Base-by-base conservation (phyloP, 805 yeast species). In the Zygosaccharomyces rouxii region DNA sequence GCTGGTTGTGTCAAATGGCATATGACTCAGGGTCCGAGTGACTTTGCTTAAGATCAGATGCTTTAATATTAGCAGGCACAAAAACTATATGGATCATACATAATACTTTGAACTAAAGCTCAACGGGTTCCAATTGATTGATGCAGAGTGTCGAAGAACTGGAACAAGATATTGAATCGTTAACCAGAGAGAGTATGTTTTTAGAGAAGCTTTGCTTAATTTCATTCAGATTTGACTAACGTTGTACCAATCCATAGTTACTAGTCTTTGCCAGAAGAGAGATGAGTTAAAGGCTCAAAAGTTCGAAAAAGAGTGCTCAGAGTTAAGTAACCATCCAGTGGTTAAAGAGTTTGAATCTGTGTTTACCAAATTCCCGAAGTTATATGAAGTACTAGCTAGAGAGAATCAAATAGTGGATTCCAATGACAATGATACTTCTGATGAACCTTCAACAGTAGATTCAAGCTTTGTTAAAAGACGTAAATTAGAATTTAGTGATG, bases 101-200 rank as follows among this genome's bases (percentile, higher is more conserved):
- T 25, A 25, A 9, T 5, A 3, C 3, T 25, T 7, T 25, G 4
- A 25, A 11, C 3, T 25, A 25, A 4, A 25, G 28, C 10, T 23
- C 14, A 39, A 14, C 25, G 14, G 11, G 10, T 9, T 11, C 33
- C 28, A 28, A 16, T 19, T 9, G 13, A 18, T 18, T 10, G 23
- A 41, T 68, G 72, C 47, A 65, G 6, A 52, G 55, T 1, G 18
- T 65, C 4, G 62, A 55, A 5, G 71, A 66, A 10, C 48, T 67
- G 5, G 61, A 63, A 46, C 71, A 69, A 39, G 75, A 71, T 52
- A 66, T 66, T 16, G 62, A 60, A 1, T 65, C 75, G 2, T 47
- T 71, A 16, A 61, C 57, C 45, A 60, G 54, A 38, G 75, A 71
- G 47, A 64, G 49, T 58, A 67, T 26, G 63, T 56, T 19, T 40